phyloP scores from a whole-genome alignment of 2,329 filamentous ascomycete species.

The Sphaerulina populicola region DNA sequence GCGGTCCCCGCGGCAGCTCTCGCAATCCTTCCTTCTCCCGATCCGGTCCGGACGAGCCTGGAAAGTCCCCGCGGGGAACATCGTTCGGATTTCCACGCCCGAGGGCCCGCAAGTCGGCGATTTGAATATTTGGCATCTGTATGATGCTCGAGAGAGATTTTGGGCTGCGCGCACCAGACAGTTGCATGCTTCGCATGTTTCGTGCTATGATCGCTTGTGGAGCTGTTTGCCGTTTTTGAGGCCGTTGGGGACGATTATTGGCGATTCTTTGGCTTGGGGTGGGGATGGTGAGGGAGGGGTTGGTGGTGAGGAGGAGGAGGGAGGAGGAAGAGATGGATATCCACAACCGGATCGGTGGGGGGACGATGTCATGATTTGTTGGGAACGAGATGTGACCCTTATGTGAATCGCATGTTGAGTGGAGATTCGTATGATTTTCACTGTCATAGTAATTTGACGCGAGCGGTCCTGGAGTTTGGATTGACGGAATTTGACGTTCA shows the following conservation, averaged over 20 bases:
- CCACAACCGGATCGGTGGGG: slow-evolving; percentile 45
- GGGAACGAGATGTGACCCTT: slow-evolving; percentile 76
- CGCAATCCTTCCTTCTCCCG: no score
- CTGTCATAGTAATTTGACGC: slow-evolving; percentile 72
- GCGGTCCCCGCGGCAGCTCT: no score
- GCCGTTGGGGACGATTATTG: slow-evolving; percentile 59
- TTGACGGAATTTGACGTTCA: slow-evolving; percentile 68
- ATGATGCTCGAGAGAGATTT: slow-evolving; percentile 71
- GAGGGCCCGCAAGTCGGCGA: slow-evolving; percentile 71
- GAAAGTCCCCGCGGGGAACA: slow-evolving; percentile 57
- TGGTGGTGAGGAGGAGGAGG: no score
- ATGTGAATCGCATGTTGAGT: slow-evolving; percentile 66
- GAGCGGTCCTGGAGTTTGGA: slow-evolving; percentile 61
- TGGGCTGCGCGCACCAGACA: slow-evolving; percentile 75
- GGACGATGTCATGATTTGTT: slow-evolving; percentile 67
- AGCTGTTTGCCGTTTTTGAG: slow-evolving; percentile 68
- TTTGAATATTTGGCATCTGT: slow-evolving; percentile 69
- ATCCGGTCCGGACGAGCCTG: slow-evolving; percentile 68
- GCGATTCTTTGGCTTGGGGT: slow-evolving; percentile 49
- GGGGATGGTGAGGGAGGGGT: no score
- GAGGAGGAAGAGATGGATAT: no score
- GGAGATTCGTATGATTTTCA: slow-evolving; percentile 70
- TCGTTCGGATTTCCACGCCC: slow-evolving; percentile 62
- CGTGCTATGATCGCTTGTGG: slow-evolving; percentile 72
- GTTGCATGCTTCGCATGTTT: slow-evolving; percentile 60